Conservation (phyloP, 805 yeast genomes). For the Isabelozyma heimii region DNA sequence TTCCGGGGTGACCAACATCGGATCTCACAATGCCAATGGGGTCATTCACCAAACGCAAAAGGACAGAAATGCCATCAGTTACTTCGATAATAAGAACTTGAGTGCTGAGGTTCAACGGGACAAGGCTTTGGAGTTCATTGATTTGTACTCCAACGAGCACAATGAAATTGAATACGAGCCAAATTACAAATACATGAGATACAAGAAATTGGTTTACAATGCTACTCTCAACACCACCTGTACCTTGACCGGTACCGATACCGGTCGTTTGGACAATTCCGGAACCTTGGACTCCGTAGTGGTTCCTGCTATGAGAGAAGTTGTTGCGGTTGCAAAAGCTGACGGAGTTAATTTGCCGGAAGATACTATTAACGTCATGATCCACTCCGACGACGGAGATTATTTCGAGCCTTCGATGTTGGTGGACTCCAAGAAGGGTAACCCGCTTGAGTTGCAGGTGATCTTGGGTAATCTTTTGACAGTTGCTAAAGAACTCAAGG, state of each 20-base stretch:
- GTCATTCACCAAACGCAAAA: slow-evolving; percentile 47
- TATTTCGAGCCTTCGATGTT: slow-evolving; percentile 25
- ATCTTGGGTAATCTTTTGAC: slow-evolving; percentile 18
- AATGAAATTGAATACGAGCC: slow-evolving; percentile 40
- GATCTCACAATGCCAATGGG: slow-evolving; percentile 52
- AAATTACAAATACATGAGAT: slow-evolving; percentile 40
- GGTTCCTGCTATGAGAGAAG: slow-evolving; percentile 17
- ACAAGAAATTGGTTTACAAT: slow-evolving; percentile 23
- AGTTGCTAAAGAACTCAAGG: slow-evolving; percentile 15
- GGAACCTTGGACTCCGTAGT: slow-evolving; percentile 18
- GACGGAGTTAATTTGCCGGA: slow-evolving; percentile 22
- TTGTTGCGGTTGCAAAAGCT: slow-evolving; percentile 18
- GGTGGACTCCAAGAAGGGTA: slow-evolving; percentile 18
- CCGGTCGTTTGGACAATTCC: slow-evolving; percentile 19
- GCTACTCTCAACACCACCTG: slow-evolving; percentile 24
- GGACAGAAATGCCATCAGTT: slow-evolving; percentile 52
- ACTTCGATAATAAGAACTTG: slow-evolving; percentile 43
- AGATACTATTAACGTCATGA: slow-evolving; percentile 15
- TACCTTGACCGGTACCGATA: slow-evolving; percentile 24
- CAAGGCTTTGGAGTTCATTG: slow-evolving; percentile 43
- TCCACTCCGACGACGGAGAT: slow-evolving; percentile 11
- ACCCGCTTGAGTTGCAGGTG: slow-evolving; percentile 19
- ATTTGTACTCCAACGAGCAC: slow-evolving; percentile 42
- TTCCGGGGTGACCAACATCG: slow-evolving; percentile 65
- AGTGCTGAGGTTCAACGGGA: slow-evolving; percentile 23